Evolutionary conservation across 768 basidiomycete genomes (phyloP), one percentile per base, ranked within the genome.

Genomic region (Rhodocollybia butyracea): DNA sequence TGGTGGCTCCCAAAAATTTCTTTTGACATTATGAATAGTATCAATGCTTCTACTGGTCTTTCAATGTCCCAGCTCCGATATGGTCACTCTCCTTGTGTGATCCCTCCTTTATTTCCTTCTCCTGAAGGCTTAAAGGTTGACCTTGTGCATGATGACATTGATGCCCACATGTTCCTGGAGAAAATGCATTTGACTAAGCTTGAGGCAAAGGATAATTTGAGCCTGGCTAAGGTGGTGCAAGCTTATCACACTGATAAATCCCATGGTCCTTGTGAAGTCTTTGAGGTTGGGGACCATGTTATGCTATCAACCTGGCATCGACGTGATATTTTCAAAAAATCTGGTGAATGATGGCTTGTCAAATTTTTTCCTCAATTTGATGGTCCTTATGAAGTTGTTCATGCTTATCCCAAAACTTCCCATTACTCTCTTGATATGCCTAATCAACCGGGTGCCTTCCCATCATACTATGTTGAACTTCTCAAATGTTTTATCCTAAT

Each of bases 381-480:
- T 30, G 40, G 51, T 11, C 51, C 40, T 26, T 70, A 63, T 47
- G 39, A 17, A 0, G 48, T 70, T 4, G 51, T 54, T 3, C 26
- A 46, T 0, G 47, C 60, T 3, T 5, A 60, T 26, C 57, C 59
- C 0, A 60, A 59, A 7, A 60, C 52, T 0, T 72, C 68, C 0
- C 61, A 57, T 27, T 68, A 68, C 27, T 63, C 61, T 0, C 57
- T 65, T 0, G 59, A 63, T 2, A 15, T 66, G 0, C 62, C 66
- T 0, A 52, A 56, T 24, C 67, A 45, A 2, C 34, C 19, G 17
- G 57, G 26, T 53, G 58, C 64, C 3, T 64, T 64, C 51, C 65
- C 64, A 0, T 65, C 60, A 0, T 74, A 71, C 60, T 69, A 75
- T 39, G 58, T 58, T 3, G 69, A 68, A 4, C 60, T 69, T 24